Evolutionary conservation across 345 rosid genomes (phyloP).

Genomic region (Ricinus communis): DNA sequence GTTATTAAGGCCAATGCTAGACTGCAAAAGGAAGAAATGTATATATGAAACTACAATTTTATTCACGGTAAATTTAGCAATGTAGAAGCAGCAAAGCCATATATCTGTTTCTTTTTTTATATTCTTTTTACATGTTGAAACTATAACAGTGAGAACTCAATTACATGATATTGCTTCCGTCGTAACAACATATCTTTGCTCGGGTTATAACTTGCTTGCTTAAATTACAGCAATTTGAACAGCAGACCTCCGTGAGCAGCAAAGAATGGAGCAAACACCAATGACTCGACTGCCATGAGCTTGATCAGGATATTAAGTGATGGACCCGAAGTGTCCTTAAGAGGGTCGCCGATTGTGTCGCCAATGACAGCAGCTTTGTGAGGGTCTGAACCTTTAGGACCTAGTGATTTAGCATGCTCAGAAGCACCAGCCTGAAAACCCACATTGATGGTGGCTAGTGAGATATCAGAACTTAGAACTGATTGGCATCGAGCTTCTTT

Average conservation of each 20-base stretch:
- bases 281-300: constrained; percentile 75
- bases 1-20: too few species aligned
- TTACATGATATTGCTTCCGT: background rate
- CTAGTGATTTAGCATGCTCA: constrained; percentile 56
- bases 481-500: too few species aligned
- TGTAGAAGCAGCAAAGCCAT: background rate
- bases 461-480: background rate
- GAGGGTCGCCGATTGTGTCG: constrained; percentile 71
- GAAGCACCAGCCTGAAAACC: constrained; percentile 54
- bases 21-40: too few species aligned
- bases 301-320: constrained; percentile 73
- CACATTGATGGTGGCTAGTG: background rate
- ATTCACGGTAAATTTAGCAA: too few species aligned
- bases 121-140: constrained; percentile 9
- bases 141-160: background rate
- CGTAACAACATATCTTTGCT: background rate
- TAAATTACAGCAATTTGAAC: background rate
- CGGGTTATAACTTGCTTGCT: too few species aligned
- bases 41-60: too few species aligned
- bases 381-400: constrained; percentile 68
- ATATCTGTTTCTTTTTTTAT: background rate
- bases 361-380: constrained; percentile 80
- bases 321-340: constrained; percentile 73
- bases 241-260: constrained; percentile 58
- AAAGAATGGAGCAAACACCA: constrained; percentile 76